Evolutionary conservation across 352 stramenopile species (phyloP), one percentile per base, ranked within the genome.

Genomic region (Phytopythium helicoides): DNA sequence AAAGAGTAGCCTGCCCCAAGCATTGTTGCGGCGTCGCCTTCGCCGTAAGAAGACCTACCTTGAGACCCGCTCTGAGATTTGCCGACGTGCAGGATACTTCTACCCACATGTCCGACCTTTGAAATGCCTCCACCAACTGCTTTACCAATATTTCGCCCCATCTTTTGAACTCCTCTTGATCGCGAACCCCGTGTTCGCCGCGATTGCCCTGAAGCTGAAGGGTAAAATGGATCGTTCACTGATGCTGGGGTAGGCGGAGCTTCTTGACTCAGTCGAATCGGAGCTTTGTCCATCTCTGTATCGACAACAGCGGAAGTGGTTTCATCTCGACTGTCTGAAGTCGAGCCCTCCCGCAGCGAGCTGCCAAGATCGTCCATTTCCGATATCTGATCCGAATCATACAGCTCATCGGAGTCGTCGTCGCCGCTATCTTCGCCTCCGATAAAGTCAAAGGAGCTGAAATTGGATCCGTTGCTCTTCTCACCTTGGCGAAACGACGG

Each of bases 381-480:
- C 0, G 76, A 85, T 18, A 92, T 72, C 39, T 89, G 71, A 28
- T 84, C 73, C 6, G 79, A 92, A 42, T 89, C 81, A 55, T 92
- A 89, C 0, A 81, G 47, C 10, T 83, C 80, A 49, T 90, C 80
- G 16, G 80, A 91, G 45, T 87, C 76, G 35, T 94, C 81, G 40
- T 77, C 64, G 0, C 84, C 80, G 45, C 84, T 94, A 50, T 94
- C 79, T 72, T 89, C 83, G 7, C 84, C 84, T 5, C 81, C 81
- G 35, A 94, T 76, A 31, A 92, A 92, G 45, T 92, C 84, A 36
- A 92, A 94, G n/a, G 77, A 89, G 19, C 68, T 75, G 42, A 84
- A 77, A 16, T 65, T 59, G 4, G 34, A 49, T 7, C 47, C 36
- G 21, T 76, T 78, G 9, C 60, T 68, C 23, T 74, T 60, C 18